Conservation (phyloP, 495 filamentous ascomycete genomes). For the Hyaloscypha finlandica region DNA sequence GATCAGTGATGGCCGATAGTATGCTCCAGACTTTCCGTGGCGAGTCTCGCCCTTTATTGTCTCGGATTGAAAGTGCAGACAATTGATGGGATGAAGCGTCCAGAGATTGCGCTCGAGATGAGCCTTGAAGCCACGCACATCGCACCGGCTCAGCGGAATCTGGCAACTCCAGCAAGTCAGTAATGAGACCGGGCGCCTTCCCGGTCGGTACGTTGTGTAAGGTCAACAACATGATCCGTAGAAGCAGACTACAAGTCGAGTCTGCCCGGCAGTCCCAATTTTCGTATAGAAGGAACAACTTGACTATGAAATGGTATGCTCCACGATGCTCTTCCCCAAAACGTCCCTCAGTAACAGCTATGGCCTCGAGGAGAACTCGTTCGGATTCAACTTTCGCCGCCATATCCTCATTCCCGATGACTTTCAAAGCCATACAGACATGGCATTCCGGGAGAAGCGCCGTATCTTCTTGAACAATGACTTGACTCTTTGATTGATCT, state of each 20-base stretch:
- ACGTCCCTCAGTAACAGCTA: neutral
- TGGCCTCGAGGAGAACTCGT: neutral
- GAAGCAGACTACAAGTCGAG: neutral
- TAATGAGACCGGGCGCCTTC: neutral
- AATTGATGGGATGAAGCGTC: neutral
- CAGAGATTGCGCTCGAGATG: neutral
- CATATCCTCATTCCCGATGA: neutral
- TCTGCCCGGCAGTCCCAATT: neutral
- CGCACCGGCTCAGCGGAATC: neutral
- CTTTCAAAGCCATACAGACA: neutral
- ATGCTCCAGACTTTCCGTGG: neutral
- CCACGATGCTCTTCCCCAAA: neutral
- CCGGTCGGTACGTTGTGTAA: neutral
- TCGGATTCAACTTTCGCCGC: neutral
- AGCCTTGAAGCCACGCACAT: neutral
- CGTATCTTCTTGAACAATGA: neutral
- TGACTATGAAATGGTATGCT: neutral
- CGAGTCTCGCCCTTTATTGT: neutral
- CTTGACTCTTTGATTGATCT: conserved; percentile 6
- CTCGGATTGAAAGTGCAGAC: neutral
- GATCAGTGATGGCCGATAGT: neutral
- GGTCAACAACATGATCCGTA: neutral
- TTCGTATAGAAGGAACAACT: neutral
- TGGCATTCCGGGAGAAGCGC: neutral
- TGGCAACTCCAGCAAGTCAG: neutral